phyloP scores from a whole-genome alignment of 805 yeast species.

The Spathaspora passalidarum region DNA sequence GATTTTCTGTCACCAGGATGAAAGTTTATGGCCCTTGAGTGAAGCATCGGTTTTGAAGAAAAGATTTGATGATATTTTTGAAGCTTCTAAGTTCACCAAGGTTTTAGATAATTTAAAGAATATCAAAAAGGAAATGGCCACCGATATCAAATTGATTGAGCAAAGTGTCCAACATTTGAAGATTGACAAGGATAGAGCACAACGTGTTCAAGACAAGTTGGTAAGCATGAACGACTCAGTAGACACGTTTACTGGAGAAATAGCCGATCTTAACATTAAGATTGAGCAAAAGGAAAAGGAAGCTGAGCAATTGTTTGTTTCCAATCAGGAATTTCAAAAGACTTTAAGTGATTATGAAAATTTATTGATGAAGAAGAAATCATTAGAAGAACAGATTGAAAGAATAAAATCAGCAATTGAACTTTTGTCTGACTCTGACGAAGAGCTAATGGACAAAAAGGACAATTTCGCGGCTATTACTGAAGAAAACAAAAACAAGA shows the following conservation, averaged over 20 bases:
- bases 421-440: conserved; percentile 39
- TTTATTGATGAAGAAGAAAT: conserved; percentile 44
- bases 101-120: conserved; percentile 77
- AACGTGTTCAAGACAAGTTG: conserved; percentile 49
- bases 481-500: conserved; percentile 14
- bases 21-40: conserved; percentile 91
- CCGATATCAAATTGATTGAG: conserved; percentile 71
- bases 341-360: conserved; percentile 62
- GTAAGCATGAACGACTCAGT: conserved; percentile 42
- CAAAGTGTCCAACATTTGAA: conserved; percentile 76
- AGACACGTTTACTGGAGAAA: conserved; percentile 43
- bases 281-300: conserved; percentile 54
- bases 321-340: conserved; percentile 80
- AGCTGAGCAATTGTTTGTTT: conserved; percentile 61
- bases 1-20: conserved; percentile 97
- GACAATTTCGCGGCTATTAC: conserved; percentile 26
- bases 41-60: conserved; percentile 89
- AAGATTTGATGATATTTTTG: conserved; percentile 94
- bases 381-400: conserved; percentile 48
- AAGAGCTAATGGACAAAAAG: conserved; percentile 25
- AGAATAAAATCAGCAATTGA: conserved; percentile 49
- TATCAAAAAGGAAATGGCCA: conserved; percentile 72
- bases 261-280: conserved; percentile 45
- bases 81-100: conserved; percentile 89
- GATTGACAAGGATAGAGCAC: conserved; percentile 72